Evolutionary conservation across 75 land plant genomes (phyloP), one percentile per base, ranked within the genome.

Genomic region (Larix kaempferi): DNA sequence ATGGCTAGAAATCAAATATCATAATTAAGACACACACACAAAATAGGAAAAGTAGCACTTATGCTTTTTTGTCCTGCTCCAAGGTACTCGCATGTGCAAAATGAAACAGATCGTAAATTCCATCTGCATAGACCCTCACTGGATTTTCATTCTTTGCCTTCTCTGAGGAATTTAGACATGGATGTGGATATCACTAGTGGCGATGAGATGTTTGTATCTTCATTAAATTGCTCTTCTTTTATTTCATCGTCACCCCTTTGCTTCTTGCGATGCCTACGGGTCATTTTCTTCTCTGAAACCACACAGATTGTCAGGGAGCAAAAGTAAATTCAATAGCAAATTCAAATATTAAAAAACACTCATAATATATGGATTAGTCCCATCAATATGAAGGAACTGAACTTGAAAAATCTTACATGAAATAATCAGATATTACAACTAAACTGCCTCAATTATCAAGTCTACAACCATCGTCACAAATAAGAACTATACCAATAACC

Each of bases 31-130:
- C 19, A 39, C 17, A 17, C 21, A 69, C 13, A 4, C 2, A 69
- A 69, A 44, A 12, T 21, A 6, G 5, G 23, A 13, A 23, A 54
- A 35, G 6, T 52, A 22, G 15, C n/a, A 0, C 71, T 17, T 61
- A 84, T 82, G 54, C 17, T 74, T 84, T 84, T 33, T 84, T 84
- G 37, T 82, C 86, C 81, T 84, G 86, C 49, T 84, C 86, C 27
- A 84, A 81, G 39, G 82, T 16, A 13, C 93, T 89, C 57, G 89
- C 91, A 65, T 91, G 93, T 59, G 89, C 93, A 71, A 91, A 89
- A 66, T 91, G 91, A 76, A 91, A 91, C 65, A 91, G 85, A 74
- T 91, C 93, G 78, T 88, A 91, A n/a, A 91, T 88, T 21, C 93
- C 93, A 74, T 89, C 93, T 0, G 91, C 93, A 66, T 91, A 89